Percentiles rank a stretch among this genome's conserved stretches.
phyloP scores from a whole-genome alignment of 108 stramenopile species.

The Cyclotella choctawhatcheeana region DNA sequence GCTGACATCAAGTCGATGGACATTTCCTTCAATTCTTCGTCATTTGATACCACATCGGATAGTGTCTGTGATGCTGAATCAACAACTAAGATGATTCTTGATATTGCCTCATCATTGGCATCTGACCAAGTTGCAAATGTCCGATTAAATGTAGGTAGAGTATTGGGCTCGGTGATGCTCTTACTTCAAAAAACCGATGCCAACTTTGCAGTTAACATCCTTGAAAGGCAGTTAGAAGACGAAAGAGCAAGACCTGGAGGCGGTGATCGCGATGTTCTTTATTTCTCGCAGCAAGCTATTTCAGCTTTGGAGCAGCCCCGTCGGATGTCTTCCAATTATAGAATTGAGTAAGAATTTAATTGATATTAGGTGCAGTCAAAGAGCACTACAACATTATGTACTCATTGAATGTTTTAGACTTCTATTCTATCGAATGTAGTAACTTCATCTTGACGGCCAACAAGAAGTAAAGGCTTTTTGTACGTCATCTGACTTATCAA shows the following conservation, averaged over 20 bases:
- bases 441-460: too few relatives aligned
- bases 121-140: conserved; percentile 86
- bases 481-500: too few relatives aligned
- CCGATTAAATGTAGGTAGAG: conserved; percentile 82
- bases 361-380: too few relatives aligned
- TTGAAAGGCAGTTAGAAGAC: conserved; percentile 73
- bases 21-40: conserved; percentile 9
- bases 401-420: too few relatives aligned
- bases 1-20: background rate
- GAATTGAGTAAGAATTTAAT: background rate
- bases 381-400: too few relatives aligned
- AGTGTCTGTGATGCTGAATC: conserved; percentile 32
- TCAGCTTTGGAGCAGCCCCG: conserved; percentile 15
- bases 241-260: conserved; percentile 58
- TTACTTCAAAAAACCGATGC: conserved; percentile 71
- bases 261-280: conserved; percentile 84
- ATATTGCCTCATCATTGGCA: conserved; percentile 68
- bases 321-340: background rate
- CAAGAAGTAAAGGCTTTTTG: too few relatives aligned
- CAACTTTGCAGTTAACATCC: conserved; percentile 55
- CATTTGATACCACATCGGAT: conserved; percentile 11
- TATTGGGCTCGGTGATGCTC: conserved; percentile 58
- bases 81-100: conserved; percentile 66
- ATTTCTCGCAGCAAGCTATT: conserved; percentile 66
- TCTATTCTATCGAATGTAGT: too few relatives aligned